Evolutionary conservation across 148 eudicot genomes (phyloP).

Genomic region (Fagopyrum homotropicum): DNA sequence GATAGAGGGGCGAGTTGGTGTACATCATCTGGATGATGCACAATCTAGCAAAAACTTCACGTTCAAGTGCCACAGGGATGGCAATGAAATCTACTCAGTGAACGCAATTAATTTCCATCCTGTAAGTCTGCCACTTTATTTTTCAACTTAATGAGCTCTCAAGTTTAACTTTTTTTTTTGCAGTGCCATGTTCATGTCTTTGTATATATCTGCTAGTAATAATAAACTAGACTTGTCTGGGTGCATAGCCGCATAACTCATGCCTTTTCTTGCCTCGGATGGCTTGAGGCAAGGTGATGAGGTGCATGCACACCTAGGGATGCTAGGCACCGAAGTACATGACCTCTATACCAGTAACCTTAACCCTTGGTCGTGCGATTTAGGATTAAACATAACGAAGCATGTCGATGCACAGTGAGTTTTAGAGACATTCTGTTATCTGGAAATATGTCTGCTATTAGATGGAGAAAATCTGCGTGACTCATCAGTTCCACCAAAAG

Average conservation of each 20-base stretch:
- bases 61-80: constrained; percentile 94
- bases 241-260: neutral
- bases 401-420: neutral
- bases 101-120: constrained; percentile 89
- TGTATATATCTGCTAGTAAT: neutral
- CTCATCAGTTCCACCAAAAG: neutral
- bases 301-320: neutral
- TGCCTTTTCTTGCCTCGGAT: neutral
- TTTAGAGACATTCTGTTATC: neutral
- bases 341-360: neutral
- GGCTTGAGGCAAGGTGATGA: neutral
- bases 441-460: neutral
- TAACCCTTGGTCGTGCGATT: neutral
- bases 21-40: constrained; percentile 93
- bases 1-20: constrained; percentile 96
- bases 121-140: constrained; percentile 34
- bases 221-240: neutral
- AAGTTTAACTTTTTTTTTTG: neutral
- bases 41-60: constrained; percentile 79
- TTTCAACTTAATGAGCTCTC: neutral
- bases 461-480: neutral
- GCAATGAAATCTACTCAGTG: constrained; percentile 80
- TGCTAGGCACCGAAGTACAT: neutral
- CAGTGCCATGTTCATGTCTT: neutral
- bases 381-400: neutral